A percentile compares a stretch with the other conserved stretches of the same genome.
Evolutionary conservation across 148 eudicot species (phyloP).

Genomic region (Vaccinium myrtillus): DNA sequence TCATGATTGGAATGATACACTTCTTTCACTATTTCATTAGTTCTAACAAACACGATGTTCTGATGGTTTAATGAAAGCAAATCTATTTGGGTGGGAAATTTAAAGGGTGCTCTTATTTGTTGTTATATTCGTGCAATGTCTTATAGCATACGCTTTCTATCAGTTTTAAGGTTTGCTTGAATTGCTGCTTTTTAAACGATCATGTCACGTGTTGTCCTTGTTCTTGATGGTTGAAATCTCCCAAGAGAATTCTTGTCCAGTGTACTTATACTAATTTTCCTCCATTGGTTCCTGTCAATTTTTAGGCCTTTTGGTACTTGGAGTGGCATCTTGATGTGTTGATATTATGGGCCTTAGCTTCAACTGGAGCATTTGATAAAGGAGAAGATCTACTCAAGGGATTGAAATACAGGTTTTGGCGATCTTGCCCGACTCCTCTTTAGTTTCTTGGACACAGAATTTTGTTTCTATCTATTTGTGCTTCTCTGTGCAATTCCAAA

Average conservation of each 20-base stretch:
- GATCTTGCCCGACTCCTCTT: neutral
- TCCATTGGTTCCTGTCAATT: neutral
- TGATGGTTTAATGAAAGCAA: neutral
- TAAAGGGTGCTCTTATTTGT: neutral
- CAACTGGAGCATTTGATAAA: conserved; percentile 39
- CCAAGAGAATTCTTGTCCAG: neutral
- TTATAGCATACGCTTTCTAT: neutral
- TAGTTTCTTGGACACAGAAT: neutral
- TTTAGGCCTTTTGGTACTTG: conserved; percentile 59
- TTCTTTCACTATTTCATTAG: neutral
- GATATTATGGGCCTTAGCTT: conserved; percentile 67
- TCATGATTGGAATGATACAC: neutral
- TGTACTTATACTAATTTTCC: neutral
- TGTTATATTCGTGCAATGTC: neutral
- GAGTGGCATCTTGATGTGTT: conserved; percentile 91
- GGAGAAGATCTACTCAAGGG: conserved; percentile 64
- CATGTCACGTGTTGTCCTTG: neutral
- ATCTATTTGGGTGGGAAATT: neutral
- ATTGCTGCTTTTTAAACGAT: neutral
- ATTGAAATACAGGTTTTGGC: conserved; percentile 52
- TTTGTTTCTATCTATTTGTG: neutral
- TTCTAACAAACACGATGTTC: neutral
- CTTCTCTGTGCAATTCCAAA: conserved; percentile 1
- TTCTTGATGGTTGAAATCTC: neutral
- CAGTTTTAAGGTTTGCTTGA: neutral